A percentile compares a stretch with the other conserved stretches of the same genome.
Evolutionary conservation across 495 filamentous ascomycete genomes (phyloP).

Genomic region (Apiosordaria backusii): DNA sequence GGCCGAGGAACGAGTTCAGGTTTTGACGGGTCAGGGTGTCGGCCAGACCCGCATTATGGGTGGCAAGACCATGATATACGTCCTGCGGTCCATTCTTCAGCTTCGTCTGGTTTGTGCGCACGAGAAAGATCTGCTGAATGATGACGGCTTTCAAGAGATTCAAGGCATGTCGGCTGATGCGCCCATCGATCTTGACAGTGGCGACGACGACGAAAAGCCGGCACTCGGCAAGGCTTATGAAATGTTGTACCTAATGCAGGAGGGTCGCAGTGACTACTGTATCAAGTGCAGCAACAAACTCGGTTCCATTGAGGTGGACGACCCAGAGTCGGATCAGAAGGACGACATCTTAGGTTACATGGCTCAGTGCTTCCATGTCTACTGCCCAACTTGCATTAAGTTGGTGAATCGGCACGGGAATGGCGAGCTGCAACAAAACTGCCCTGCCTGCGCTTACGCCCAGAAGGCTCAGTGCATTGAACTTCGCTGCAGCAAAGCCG

Average conservation of each 20-base stretch:
- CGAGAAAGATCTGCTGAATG: conserved; percentile 79
- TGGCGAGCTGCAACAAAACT: conserved; percentile 20
- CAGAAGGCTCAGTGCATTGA: conserved; percentile 56
- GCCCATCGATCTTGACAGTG: conserved; percentile 83
- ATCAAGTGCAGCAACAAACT: conserved; percentile 63
- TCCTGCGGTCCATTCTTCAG: conserved; percentile 84
- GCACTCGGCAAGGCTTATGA: conserved; percentile 68
- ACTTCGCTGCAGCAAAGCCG: conserved; percentile 61
- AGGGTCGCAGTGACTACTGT: conserved; percentile 70
- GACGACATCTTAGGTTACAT: conserved; percentile 69
- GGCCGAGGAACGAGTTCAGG: conserved; percentile 50
- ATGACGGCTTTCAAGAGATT: conserved; percentile 72
- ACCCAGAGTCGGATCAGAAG: conserved; percentile 53
- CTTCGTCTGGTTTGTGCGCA: conserved; percentile 88
- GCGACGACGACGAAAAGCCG: conserved; percentile 57
- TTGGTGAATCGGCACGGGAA: conserved; percentile 41
- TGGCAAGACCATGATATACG: conserved; percentile 80
- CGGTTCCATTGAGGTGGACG: conserved; percentile 46
- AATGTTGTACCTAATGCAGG: conserved; percentile 74
- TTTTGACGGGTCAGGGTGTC: conserved; percentile 43
- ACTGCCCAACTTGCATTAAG: conserved; percentile 71
- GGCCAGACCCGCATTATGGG: conserved; percentile 60
- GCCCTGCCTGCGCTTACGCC: conserved; percentile 15
- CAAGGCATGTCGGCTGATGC: conserved; percentile 75
- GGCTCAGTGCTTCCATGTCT: conserved; percentile 76